phyloP scores from a whole-genome alignment of 139 green algal species.

The Astrephomene gubernaculifera region DNA sequence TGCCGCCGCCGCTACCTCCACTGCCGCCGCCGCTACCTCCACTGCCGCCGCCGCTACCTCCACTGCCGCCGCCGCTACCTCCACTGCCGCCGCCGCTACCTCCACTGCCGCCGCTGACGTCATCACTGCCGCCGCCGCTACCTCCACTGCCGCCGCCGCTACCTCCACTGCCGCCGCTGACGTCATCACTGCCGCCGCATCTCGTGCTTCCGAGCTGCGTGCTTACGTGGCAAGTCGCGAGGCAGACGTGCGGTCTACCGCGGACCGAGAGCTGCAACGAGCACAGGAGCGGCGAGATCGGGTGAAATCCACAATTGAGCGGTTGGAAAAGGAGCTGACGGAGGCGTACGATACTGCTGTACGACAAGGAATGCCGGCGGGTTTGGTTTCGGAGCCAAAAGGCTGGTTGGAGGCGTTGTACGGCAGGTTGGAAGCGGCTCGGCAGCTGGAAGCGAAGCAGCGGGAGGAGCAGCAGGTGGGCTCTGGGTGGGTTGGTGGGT shows the following conservation, averaged over 20 bases:
- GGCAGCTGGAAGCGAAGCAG: constrained; percentile 2
- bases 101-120: not conserved
- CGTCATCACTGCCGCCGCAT: not conserved
- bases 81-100: not conserved
- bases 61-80: not conserved
- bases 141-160: not conserved
- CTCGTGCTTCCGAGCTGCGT: not conserved
- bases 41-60: too few species aligned
- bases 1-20: not conserved
- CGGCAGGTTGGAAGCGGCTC: not conserved
- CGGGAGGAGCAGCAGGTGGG: constrained; percentile 22
- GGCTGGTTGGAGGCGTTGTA: constrained; percentile 21
- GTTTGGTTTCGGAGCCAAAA: not conserved
- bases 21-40: not conserved
- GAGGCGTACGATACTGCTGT: constrained; percentile 22
- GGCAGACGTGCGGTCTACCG: not conserved
- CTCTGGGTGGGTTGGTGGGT: not conserved
- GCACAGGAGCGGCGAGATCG: not conserved
- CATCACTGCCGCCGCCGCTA: not conserved
- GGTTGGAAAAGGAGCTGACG: constrained; percentile 19
- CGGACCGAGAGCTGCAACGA: constrained; percentile 16
- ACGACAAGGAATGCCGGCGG: not conserved
- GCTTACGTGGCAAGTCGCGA: constrained; percentile 8
- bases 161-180: not conserved
- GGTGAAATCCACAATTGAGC: not conserved